phyloP scores from a whole-genome alignment of 371 early-diverging fungal species.

The Mortierella sp. region DNA sequence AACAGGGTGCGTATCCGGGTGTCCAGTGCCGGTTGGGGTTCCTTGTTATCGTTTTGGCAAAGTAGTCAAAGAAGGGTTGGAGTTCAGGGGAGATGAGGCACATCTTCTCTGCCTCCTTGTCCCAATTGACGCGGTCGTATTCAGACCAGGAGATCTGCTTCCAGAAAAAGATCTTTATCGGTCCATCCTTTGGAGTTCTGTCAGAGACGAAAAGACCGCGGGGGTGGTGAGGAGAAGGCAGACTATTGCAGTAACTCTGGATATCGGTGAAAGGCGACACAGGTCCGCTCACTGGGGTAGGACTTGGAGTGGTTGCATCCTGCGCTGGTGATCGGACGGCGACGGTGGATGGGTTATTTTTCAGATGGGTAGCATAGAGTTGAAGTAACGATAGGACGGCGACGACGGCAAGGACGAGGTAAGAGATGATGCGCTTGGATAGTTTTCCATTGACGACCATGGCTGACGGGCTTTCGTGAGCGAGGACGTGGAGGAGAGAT shows the following conservation, averaged over 20 bases:
- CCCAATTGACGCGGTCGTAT: constrained; percentile 11
- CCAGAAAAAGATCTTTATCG: constrained; percentile 26
- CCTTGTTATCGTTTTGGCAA: neutral
- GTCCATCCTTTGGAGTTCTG: neutral
- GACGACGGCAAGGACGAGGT: constrained; percentile 67
- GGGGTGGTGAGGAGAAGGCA: too few species aligned
- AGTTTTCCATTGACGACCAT: constrained; percentile 19
- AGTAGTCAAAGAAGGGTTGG: constrained; percentile 27
- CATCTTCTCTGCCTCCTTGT: constrained; percentile 11
- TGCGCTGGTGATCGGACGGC: constrained; percentile 61
- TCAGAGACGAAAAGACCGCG: too few species aligned
- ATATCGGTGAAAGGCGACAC: too few species aligned
- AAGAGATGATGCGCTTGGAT: constrained; percentile 76
- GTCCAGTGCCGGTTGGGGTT: neutral
- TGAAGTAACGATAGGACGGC: constrained; percentile 70
- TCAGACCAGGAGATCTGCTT: neutral
- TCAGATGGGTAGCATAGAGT: constrained; percentile 72
- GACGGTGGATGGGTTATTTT: constrained; percentile 66
- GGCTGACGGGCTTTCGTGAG: neutral
- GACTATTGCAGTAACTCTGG: too few species aligned
- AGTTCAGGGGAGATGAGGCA: constrained; percentile 26
- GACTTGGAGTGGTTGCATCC: constrained; percentile 2
- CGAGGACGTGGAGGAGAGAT: neutral
- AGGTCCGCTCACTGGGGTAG: constrained; percentile 71
- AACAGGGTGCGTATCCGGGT: neutral